Base-by-base conservation (phyloP, 2,329 filamentous ascomycete species). In the Diaporthe amygdali region DNA sequence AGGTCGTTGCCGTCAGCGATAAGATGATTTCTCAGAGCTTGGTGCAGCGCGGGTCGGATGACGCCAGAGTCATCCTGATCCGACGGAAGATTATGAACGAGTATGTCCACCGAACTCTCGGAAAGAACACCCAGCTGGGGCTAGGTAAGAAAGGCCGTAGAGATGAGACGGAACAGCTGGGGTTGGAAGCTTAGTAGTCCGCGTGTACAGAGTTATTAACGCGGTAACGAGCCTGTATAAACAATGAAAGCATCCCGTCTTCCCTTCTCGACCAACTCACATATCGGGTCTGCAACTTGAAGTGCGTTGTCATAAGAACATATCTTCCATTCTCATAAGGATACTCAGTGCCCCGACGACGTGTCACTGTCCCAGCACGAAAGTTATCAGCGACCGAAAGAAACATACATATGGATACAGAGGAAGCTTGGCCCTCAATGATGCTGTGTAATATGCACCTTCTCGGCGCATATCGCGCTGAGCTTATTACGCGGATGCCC, bases 11-110 rank as follows among this genome's bases (percentile, higher is more conserved):
- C 14, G 56, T 68, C 5, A 70, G 55, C n/a, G 72, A 73, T 47
- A 73, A 73, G 70, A 52, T 73, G 8, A 22, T 73, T 30, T 71
- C 71, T 20, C 69, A 71, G 37, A 39, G 17, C 15, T 56, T 73
- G n/a, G 54, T 73, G 4, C 22, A 56, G n/a, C 64, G 49, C 22
- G n/a, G 27, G 17, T 61, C 67, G 10, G 34, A 71, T 20, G 41
- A 69, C n/a, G 49, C 59, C 46, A 67, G 44, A 46, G 37, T 69
- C 27, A 34, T 25, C 6, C 52, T 71, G 27, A 69, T 59, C 34
- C 64, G 71, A 15, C 64, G 71, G 5, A 73, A 54, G 22, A 25
- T 73, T 1, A 61, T 73, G 56, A 51, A 66, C 20, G 55, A 68
- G 1, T 61, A 68, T 47, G 47, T 73, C 7, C 46, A 51, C 22